Conservation (phyloP, 2,329 filamentous ascomycete species). For the Hymenotorrendiella dingleyae region DNA sequence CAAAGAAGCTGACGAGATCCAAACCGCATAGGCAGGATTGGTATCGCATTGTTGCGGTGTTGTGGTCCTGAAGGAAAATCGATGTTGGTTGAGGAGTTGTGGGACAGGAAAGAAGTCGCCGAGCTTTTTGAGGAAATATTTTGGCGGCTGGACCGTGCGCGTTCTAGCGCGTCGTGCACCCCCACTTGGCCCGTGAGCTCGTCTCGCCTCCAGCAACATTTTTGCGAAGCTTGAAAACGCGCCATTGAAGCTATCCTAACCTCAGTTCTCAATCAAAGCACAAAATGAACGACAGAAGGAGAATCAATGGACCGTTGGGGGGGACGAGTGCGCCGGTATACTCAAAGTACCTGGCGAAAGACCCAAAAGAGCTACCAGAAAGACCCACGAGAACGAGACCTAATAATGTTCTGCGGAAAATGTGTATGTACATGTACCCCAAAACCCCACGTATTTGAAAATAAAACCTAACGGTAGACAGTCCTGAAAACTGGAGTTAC, state of each 20-base stretch:
- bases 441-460: constrained; percentile 2
- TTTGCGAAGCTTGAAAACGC: neutral
- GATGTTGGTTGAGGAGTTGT: neutral
- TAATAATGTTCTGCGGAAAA: constrained; percentile 70
- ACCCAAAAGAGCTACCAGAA: constrained; percentile 37
- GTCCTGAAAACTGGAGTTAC: constrained; percentile 88
- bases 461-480: constrained; percentile 35
- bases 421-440: constrained; percentile 59
- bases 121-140: constrained; percentile 1
- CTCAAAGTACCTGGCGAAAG: constrained; percentile 42
- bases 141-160: no score
- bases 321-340: constrained; percentile 72
- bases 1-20: no score
- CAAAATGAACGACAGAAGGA: constrained; percentile 74
- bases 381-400: constrained; percentile 53
- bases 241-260: neutral
- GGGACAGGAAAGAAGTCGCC: neutral
- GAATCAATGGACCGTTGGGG: constrained; percentile 81
- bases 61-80: neutral
- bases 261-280: neutral
- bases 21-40: neutral
- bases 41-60: neutral
- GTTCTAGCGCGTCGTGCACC: no score
- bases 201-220: no score
- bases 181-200: no score